Evolutionary conservation across 768 basidiomycete genomes (phyloP).

Genomic region (Podaxis sp.): DNA sequence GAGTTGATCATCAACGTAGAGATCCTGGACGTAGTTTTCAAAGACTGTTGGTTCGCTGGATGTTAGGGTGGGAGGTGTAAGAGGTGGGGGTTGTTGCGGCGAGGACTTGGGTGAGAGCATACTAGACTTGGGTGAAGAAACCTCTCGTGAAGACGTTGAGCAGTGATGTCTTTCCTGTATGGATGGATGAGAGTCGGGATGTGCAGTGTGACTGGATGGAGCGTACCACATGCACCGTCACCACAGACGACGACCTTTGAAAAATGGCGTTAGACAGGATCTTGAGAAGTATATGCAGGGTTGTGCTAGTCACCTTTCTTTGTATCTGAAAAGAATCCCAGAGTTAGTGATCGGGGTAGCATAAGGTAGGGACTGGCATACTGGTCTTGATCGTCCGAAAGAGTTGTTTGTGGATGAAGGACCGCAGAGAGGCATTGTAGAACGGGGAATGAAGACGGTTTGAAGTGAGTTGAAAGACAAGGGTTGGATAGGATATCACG

Average conservation of each 20-base stretch:
- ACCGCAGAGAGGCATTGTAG: slow-evolving; percentile 54
- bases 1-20: slow-evolving; percentile 79
- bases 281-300: neutral
- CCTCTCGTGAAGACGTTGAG: slow-evolving; percentile 88
- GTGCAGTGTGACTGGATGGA: slow-evolving; percentile 9
- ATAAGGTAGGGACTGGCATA: slow-evolving; percentile 22
- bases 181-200: slow-evolving; percentile 17
- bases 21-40: slow-evolving; percentile 94
- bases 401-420: slow-evolving; percentile 43
- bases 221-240: slow-evolving; percentile 89
- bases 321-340: slow-evolving; percentile 31
- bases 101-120: slow-evolving; percentile 25
- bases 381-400: slow-evolving; percentile 55
- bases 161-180: slow-evolving; percentile 73
- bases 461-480: neutral
- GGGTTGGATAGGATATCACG: neutral
- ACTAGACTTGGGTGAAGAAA: slow-evolving; percentile 95
- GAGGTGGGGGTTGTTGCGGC: neutral
- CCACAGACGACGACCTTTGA: slow-evolving; percentile 81
- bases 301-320: slow-evolving; percentile 33
- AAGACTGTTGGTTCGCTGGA: slow-evolving; percentile 89
- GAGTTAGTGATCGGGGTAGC: slow-evolving; percentile 6
- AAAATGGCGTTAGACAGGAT: slow-evolving; percentile 10
- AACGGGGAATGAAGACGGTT: neutral
- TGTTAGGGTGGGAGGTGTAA: neutral